Base-by-base conservation (phyloP, 1,284 basidiomycete species). In the Leccinum pachyderme region DNA sequence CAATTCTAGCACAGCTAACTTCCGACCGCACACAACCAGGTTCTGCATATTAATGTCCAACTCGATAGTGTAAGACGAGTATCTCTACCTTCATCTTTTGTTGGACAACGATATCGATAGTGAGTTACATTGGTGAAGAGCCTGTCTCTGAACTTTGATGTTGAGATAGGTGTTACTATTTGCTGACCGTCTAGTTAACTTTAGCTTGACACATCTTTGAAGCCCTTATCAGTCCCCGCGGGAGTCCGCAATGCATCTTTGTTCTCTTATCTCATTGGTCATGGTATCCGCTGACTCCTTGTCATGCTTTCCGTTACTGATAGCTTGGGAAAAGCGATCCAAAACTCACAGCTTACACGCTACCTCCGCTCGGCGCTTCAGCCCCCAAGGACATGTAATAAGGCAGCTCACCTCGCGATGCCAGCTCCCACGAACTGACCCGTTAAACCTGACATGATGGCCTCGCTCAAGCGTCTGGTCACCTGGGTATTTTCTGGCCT, bases 351-450 rank as follows among this genome's bases (percentile, higher is more conserved):
- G 24, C 13, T 15, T 22, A 18, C 3, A 44, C n/a, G n/a, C n/a
- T n/a, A 15, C 12, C 18, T 5, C 45, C 13, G 12, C 18, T 41
- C 31, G 12, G 31, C 31, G 31, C 31, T 13, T 11, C 39, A 41
- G n/a, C 18, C 29, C 12, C 46, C 12, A 58, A 29, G 44, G 58
- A 53, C 50, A 53, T 61, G 59, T n/a, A n/a, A n/a, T n/a, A 59
- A 41, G 49, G 29, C 39, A 12, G 18, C 47, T n/a, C 25, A 24
- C 25, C 39, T n/a, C 7, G 47, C 37, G 24, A 43, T 22, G 1
- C 15, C 41, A 29, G 1, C 32, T 37, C 55, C 8, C 41, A 53
- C 59, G 22, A 41, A 6, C 5, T 2, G 4, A 31, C 33, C 37
- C 9, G 5, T 44, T 47, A 9, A 8, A 4, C 29, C 29, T 45